Base-by-base conservation (phyloP, 371 early-diverging fungal species). In the Choanephora cucurbitarum region DNA sequence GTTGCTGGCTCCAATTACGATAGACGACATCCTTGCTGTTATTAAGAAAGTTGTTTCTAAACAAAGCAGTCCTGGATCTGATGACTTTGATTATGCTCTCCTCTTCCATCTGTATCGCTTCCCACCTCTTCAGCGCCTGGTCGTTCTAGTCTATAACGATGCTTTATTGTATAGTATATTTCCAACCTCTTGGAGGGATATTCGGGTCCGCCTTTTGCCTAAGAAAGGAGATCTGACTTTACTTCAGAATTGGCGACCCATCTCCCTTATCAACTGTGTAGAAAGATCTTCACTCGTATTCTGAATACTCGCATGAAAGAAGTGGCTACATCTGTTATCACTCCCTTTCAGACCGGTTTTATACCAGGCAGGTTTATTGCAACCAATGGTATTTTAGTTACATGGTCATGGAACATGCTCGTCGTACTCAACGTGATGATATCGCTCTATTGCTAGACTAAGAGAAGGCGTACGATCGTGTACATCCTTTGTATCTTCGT, bases 201-300 rank as follows among this genome's bases (percentile, higher is more conserved):
- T 52, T 9, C 14, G 48, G 8, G 48, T 59, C 1, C 19, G 31
- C 5, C 59, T 59, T 22, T 52, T 39, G 15, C 60, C n/a, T 19
- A 55, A 55, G 31, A 48, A 55, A 31, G 55, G 48, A 5, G 48
- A 41, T 11, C 15, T 55, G 9, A 53, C 32, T 43, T 23, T 17
- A 1, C 31, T 70, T 5, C 50, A 51, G 5, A 71, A 62, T 55
- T 67, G 67, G 65, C n/a, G 65, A 6, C 71, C 65, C 5, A 60
- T 66, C 0, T 64, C 50, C 4, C 28, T 57, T 3, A 44, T 57
- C 28, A 44, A 51, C 14, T 48, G 50, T 9, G 68, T 41, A 61
- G 60, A 15, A 67, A 68, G 17, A 13, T 68, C 0, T 68, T 68
- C 43, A 66, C 64, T 0, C 47, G 60, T 11, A 21, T 67, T 9